Base-by-base conservation (phyloP, 1,284 basidiomycete genomes). In the Stygiomarasmius scandens region DNA sequence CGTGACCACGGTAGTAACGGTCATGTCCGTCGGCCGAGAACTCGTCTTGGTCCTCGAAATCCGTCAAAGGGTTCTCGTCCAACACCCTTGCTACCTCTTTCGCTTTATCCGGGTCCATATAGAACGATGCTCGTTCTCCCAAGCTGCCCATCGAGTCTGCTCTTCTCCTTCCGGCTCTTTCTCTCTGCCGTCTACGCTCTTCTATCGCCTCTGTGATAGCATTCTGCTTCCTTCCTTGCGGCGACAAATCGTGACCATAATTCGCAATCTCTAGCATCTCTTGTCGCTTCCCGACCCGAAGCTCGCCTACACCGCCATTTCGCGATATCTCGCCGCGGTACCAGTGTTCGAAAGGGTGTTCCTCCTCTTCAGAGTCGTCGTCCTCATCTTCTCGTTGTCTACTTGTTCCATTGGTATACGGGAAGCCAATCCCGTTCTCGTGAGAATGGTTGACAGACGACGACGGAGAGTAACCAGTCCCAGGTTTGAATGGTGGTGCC, bases 241-340 rank as follows among this genome's bases (percentile, higher is more conserved):
- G 50, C 16, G 59, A 62, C 51, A 79, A 67, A 43, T 71, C 75
- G 66, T 92, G 86, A 0, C 89, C 89, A 63, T 88, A 92, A 71
- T 86, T 91, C 47, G 89, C 89, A 60, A 92, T 92, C 66, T 91
- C 88, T 53, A 92, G 68, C 89, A 92, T 92, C 70, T 92, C 89
- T 69, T 85, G 77, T 59, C 85, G 78, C 64, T 79, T 78, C 2
- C 83, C 89, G 2, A 92, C 83, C 23, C 86, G 78, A 55, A 90
- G 73, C 69, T 92, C 89, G 48, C 89, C 89, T 16, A 92, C 90
- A 41, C 90, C 89, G 29, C 89, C 90, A 64, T 92, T 92, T 44
- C 89, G 78, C 8, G 89, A 85, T 2, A 89, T 80, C 62, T 92
- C 89, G 2, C 89, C 89, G 51, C 89, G 84, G 67, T 92, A 92